phyloP scores from a whole-genome alignment of 208 protist genomes.

The Trypanosoma melophagium region DNA sequence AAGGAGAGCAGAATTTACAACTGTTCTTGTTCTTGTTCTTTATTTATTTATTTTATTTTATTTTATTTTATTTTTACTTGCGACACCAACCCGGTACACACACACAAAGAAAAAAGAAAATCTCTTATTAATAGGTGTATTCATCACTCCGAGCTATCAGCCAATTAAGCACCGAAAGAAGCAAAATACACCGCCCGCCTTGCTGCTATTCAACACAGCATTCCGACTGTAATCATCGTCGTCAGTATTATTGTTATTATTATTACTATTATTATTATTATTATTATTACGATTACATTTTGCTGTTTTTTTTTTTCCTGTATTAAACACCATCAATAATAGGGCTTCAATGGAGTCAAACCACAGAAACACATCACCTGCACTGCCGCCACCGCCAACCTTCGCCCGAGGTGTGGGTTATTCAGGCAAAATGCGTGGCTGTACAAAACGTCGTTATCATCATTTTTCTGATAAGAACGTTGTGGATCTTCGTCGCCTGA shows the following conservation, averaged over 20 bases:
- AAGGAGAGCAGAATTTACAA: not conserved
- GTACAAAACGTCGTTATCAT: slow-evolving; percentile 11
- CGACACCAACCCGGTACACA: not conserved
- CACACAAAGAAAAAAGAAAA: not conserved
- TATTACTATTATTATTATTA: slow-evolving; percentile 18
- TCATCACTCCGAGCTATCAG: too few species aligned
- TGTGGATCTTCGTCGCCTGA: slow-evolving; percentile 26
- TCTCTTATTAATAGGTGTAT: slow-evolving; percentile 11
- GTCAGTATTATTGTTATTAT: not conserved
- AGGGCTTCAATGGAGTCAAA: slow-evolving; percentile 3
- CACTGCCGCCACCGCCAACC: slow-evolving; percentile 14
- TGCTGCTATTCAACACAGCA: too few species aligned
- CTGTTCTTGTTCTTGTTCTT: not conserved
- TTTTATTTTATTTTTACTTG: slow-evolving; percentile 7
- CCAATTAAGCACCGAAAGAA: too few species aligned
- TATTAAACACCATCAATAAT: not conserved
- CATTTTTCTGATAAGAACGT: slow-evolving; percentile 22
- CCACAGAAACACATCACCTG: not conserved
- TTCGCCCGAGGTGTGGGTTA: slow-evolving; percentile 25
- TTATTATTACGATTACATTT: slow-evolving; percentile 7
- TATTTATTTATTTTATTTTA: slow-evolving; percentile 4
- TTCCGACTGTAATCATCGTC: not conserved
- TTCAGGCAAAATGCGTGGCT: not conserved
- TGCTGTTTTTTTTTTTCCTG: not conserved
- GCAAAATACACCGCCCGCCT: too few species aligned